phyloP scores from a whole-genome alignment of 2,329 filamentous ascomycete genomes.

The Exutisphaerella laricina region DNA sequence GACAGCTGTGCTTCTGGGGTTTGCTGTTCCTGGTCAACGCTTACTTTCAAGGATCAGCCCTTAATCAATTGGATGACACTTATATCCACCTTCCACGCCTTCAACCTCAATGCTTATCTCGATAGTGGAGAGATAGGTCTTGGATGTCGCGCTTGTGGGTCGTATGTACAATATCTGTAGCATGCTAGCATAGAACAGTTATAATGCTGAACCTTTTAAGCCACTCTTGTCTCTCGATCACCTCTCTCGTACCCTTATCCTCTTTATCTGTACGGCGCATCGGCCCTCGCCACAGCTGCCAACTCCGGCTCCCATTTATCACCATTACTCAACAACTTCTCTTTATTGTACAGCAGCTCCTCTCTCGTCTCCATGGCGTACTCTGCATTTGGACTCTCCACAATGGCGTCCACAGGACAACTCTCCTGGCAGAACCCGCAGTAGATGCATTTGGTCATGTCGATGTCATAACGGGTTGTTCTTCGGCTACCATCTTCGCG shows the following conservation, averaged over 20 bases:
- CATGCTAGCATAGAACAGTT: constrained; percentile 12
- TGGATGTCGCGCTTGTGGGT: too few species aligned
- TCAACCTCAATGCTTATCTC: too few species aligned
- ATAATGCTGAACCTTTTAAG: constrained; percentile 1
- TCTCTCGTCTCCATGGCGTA: constrained; percentile 77
- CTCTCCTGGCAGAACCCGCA: constrained; percentile 99
- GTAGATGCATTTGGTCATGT: constrained; percentile 99
- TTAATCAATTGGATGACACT: too few species aligned
- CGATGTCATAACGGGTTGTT: constrained; percentile 97
- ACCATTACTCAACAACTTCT: constrained; percentile 51
- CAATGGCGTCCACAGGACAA: constrained; percentile 94
- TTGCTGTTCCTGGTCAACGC: too few species aligned
- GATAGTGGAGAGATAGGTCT: too few species aligned
- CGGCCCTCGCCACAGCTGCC: constrained; percentile 83
- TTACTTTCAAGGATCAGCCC: too few species aligned
- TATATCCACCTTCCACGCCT: too few species aligned
- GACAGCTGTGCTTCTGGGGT: too few species aligned
- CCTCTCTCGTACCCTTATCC: too few species aligned
- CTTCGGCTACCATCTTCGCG: constrained; percentile 90
- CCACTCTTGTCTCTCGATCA: not conserved
- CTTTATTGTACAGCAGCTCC: constrained; percentile 97
- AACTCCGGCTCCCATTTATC: constrained; percentile 90
- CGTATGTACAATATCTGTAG: constrained; percentile 14
- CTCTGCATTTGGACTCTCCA: constrained; percentile 68
- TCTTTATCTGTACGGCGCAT: constrained; percentile 66